A percentile compares a stretch with the other conserved stretches of the same genome.
Evolutionary conservation across 2,329 filamentous ascomycete genomes (phyloP).

Genomic region (Cladosporium sphaerospermum): DNA sequence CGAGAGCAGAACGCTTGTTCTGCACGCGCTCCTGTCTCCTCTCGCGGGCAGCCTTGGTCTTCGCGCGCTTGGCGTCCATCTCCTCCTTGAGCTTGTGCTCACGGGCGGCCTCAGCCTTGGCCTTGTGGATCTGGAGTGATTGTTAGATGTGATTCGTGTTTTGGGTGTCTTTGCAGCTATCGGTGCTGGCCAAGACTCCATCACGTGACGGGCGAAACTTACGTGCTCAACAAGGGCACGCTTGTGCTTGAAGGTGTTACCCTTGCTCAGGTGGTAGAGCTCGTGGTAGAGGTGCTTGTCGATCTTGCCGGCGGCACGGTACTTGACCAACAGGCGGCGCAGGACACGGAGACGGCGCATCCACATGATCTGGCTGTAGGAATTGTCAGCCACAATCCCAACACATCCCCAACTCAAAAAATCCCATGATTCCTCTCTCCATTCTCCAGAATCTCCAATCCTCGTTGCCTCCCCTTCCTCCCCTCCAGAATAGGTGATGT

Average conservation of each 20-base stretch:
- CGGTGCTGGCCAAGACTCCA: constrained; percentile 24
- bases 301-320: constrained; percentile 99
- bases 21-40: constrained; percentile 87
- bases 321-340: constrained; percentile 98
- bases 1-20: constrained; percentile 83
- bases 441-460: background rate
- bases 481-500: constrained; percentile 8
- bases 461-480: constrained; percentile 1
- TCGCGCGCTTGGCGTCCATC: constrained; percentile 99
- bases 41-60: constrained; percentile 99
- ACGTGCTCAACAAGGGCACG: constrained; percentile 99
- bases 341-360: constrained; percentile 99
- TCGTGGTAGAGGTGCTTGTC: constrained; percentile 99
- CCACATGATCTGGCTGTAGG: constrained; percentile 85
- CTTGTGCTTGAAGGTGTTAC: constrained; percentile 99
- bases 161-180: constrained; percentile 12
- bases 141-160: constrained; percentile 14
- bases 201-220: constrained; percentile 49
- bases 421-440: background rate
- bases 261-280: constrained; percentile 99
- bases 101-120: constrained; percentile 98
- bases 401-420: background rate
- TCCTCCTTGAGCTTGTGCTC: constrained; percentile 96
- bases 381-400: constrained; percentile 23
- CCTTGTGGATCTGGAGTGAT: constrained; percentile 82